Evolutionary conservation across 2,329 filamentous ascomycete species (phyloP).

Genomic region (Didymella exigua): DNA sequence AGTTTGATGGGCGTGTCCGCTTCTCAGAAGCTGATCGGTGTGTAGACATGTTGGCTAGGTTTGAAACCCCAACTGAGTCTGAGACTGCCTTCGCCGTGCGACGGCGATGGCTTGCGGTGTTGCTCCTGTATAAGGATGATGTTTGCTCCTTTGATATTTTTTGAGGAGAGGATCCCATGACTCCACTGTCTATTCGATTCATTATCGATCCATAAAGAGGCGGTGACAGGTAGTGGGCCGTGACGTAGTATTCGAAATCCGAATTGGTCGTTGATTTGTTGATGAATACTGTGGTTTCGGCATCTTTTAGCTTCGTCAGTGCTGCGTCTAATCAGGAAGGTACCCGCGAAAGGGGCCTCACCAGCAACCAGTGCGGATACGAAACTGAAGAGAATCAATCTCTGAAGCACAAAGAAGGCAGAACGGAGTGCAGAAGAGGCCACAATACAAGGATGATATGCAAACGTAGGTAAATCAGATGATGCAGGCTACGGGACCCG

Average conservation of each 20-base stretch:
- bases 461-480: slow-evolving; percentile 28
- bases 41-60: slow-evolving; percentile 4
- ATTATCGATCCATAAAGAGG: slow-evolving; percentile 37
- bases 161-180: slow-evolving; percentile 31
- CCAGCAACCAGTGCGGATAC: slow-evolving; percentile 35
- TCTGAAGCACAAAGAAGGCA: slow-evolving; percentile 5
- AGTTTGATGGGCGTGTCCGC: slow-evolving; percentile 29
- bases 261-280: slow-evolving; percentile 23
- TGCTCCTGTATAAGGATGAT: slow-evolving; percentile 28
- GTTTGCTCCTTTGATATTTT: slow-evolving; percentile 24
- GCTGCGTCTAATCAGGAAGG: slow-evolving; percentile 28
- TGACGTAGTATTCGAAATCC: slow-evolving; percentile 22
- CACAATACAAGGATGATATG: slow-evolving; percentile 20
- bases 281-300: slow-evolving; percentile 30
- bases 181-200: slow-evolving; percentile 44
- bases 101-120: slow-evolving; percentile 30
- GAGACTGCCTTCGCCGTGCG: slow-evolving; percentile 23
- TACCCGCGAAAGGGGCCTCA: slow-evolving; percentile 31
- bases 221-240: slow-evolving; percentile 19
- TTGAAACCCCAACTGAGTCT: slow-evolving; percentile 1
- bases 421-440: slow-evolving; percentile 10
- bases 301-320: slow-evolving; percentile 34
- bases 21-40: slow-evolving; percentile 34
- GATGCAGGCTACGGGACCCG: slow-evolving; percentile 29
- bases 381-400: slow-evolving; percentile 17